Percentiles rank a stretch among this genome's conserved stretches.
Conservation (phyloP, 768 basidiomycete species). For the Tricholoma furcatifolium region DNA sequence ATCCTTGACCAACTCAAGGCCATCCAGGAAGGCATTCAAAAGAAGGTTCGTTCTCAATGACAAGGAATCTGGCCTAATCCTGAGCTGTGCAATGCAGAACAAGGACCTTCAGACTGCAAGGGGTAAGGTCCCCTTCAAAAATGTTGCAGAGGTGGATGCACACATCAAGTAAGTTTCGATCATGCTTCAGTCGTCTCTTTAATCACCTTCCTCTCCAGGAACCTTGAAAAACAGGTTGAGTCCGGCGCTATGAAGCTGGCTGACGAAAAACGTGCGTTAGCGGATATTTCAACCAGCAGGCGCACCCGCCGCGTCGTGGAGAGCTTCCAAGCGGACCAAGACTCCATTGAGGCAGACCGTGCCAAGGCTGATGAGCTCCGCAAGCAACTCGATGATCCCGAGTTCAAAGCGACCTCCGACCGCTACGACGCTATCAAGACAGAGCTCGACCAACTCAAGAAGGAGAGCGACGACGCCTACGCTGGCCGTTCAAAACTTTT, state of each 20-base stretch:
- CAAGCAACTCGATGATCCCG: conserved; percentile 88
- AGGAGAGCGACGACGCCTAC: conserved; percentile 82
- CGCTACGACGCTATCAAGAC: conserved; percentile 79
- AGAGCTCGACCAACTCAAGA: conserved; percentile 85
- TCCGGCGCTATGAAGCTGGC: conserved; percentile 89
- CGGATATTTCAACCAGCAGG: conserved; percentile 76
- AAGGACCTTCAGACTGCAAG: conserved; percentile 85
- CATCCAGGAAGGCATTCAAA: conserved; percentile 73
- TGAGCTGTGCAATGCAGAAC: conserved; percentile 43
- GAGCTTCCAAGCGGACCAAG: conserved; percentile 75
- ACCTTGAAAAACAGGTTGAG: conserved; percentile 88
- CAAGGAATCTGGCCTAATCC: conserved; percentile 1
- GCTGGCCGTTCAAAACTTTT: conserved; percentile 79
- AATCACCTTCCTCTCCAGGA: conserved; percentile 39
- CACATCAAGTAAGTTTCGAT: conserved; percentile 69
- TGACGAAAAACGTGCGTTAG: conserved; percentile 94
- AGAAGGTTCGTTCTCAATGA: conserved; percentile 57
- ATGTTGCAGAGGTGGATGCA: conserved; percentile 80
- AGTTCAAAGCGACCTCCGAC: conserved; percentile 75
- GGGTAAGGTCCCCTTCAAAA: conserved; percentile 77
- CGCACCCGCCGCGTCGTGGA: conserved; percentile 78
- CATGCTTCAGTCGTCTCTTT: conserved; percentile 4
- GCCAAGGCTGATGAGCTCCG: conserved; percentile 73
- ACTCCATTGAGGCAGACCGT: conserved; percentile 78
- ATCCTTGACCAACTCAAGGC: conserved; percentile 76